Base-by-base conservation (phyloP, 2,329 filamentous ascomycete species). In the Fusarium sp. region DNA sequence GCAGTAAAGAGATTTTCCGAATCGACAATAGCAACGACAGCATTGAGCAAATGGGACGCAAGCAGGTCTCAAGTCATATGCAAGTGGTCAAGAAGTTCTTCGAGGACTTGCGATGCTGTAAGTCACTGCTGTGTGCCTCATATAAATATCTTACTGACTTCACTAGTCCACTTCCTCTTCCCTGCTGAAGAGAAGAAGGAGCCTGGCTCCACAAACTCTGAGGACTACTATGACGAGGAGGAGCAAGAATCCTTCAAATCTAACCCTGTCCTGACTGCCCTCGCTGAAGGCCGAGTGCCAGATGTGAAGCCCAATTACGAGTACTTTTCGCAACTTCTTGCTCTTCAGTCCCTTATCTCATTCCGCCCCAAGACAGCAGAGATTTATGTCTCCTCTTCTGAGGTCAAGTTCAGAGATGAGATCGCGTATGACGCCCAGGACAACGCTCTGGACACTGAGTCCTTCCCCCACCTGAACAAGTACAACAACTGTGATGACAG, bases 1-100 rank as follows among this genome's bases (percentile, higher is more conserved):
- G 82, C 15, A 82, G 81, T 79, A 83, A 83, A 64, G 82, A 83
- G 72, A 83, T 83, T 66, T 83, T 83, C 66, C 79, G 82, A 56
- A 83, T 83, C 74, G 82, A 83, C 68, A 83, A 83, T 69, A 83
- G 81, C 77, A 83, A 82, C 62, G 82, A 83, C 60, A 83, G 82
- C 70, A 83, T 83, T 55, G 82, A 83, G 74, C 82, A 85, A 63
- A 85, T 87, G 78, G 83, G 85, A 69, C 84, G 89, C 63, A 92
- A 92, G 79, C 90, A 91, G 76, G 89, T 92, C 10, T 92, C 90
- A 5, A 92, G 90, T 77, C 90, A 92, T 76, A 92, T 92, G 77
- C 90, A 93, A 78, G 90, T 93, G 19, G 82, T 92, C 61, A 92
- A 92, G 82, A 88, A 88, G 57, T 91, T 92, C 78, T 88, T 92